A percentile compares a stretch with the other conserved stretches of the same genome.
Conservation (phyloP, 768 basidiomycete genomes). For the Tephrocybe sp. region DNA sequence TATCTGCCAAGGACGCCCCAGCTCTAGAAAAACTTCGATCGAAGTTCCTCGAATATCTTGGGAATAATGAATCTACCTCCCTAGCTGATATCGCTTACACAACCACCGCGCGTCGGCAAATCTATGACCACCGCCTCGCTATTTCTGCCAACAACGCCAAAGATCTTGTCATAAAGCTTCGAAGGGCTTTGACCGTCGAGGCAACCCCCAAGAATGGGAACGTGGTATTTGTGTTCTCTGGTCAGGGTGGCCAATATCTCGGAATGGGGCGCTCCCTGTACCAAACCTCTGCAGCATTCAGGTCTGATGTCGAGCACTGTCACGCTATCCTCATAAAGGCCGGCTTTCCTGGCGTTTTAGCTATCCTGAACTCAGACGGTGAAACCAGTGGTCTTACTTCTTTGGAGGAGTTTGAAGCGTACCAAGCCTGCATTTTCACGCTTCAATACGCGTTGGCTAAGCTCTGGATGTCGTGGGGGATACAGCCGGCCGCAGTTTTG, state of each 20-base stretch:
- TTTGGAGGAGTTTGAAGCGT: conserved; percentile 41
- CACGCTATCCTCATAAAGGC: conserved; percentile 43
- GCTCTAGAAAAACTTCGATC: conserved; percentile 47
- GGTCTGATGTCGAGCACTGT: conserved; percentile 53
- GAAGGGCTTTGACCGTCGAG: conserved; percentile 29
- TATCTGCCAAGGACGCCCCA: conserved; percentile 56
- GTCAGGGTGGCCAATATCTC: conserved; percentile 66
- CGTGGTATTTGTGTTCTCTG: conserved; percentile 68
- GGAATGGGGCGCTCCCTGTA: conserved; percentile 66
- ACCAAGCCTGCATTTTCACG: conserved; percentile 55
- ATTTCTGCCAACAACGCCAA: conserved; percentile 39
- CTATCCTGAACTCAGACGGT: conserved; percentile 34
- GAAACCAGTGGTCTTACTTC: conserved; percentile 18
- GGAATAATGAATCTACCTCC: conserved; percentile 21
- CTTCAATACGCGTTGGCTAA: conserved; percentile 61
- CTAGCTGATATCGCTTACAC: conserved; percentile 64
- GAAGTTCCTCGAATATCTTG: conserved; percentile 48
- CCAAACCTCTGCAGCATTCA: conserved; percentile 44
- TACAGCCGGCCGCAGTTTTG: conserved; percentile 56
- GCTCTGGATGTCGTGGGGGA: conserved; percentile 70
- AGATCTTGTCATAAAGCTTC: conserved; percentile 48
- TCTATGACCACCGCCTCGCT: conserved; percentile 52
- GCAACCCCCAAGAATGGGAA: conserved; percentile 24
- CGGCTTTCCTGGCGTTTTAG: conserved; percentile 51
- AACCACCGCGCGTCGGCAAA: conserved; percentile 60